phyloP scores from a whole-genome alignment of 495 filamentous ascomycete genomes.

The Neurospora tetrasperma region DNA sequence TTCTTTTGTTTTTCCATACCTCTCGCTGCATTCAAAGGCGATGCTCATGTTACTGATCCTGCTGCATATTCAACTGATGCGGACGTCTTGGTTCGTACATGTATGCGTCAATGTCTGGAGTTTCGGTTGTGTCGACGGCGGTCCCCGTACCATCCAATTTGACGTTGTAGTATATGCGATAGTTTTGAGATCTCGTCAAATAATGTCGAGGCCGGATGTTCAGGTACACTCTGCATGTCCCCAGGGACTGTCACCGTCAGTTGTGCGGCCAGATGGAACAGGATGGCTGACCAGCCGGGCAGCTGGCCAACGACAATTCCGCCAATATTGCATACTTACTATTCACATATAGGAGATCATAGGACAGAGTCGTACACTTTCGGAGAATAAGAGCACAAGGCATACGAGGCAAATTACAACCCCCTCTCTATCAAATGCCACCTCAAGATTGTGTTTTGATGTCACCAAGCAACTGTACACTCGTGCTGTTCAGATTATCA shows the following conservation, averaged over 20 bases:
- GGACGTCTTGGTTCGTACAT: background rate
- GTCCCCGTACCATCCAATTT: background rate
- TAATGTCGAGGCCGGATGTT: background rate
- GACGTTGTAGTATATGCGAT: background rate
- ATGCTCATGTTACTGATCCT: background rate
- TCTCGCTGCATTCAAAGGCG: background rate
- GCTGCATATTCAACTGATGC: background rate
- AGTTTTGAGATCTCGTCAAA: background rate
- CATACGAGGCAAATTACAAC: background rate
- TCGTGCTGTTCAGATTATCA: background rate
- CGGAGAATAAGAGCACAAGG: background rate
- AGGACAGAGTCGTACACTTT: background rate
- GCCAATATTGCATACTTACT: background rate
- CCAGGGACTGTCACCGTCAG: background rate
- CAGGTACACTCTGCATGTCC: background rate
- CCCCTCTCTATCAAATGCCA: background rate
- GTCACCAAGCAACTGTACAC: background rate
- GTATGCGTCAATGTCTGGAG: background rate
- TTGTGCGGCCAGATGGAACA: background rate
- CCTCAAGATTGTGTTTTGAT: background rate
- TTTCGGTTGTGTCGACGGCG: background rate
- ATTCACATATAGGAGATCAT: background rate
- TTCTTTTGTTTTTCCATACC: background rate
- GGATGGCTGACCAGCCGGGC: background rate
- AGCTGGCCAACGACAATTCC: background rate